Conservation (phyloP, 192 early-diverging fungal genomes). For the Geranomyces michiganensis region DNA sequence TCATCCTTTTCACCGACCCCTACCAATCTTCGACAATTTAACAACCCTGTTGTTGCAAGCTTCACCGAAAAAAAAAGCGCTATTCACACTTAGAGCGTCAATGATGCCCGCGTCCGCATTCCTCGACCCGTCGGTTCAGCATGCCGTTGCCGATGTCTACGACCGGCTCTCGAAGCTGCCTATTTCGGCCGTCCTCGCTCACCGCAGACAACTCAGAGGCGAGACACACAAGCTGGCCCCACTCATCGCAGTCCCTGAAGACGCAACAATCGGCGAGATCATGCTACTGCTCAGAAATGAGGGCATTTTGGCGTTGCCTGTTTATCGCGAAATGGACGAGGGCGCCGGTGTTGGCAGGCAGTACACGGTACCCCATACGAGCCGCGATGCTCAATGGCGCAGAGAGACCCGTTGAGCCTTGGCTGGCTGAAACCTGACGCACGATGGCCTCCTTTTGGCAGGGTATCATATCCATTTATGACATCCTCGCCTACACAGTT, state of each 20-base stretch:
- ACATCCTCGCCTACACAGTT: slow-evolving; percentile 51
- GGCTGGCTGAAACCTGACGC: neutral
- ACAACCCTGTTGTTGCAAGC: too few species aligned
- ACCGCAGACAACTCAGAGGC: slow-evolving; percentile 23
- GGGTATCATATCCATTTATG: slow-evolving; percentile 57
- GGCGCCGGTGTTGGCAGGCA: slow-evolving; percentile 6
- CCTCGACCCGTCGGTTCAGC: neutral
- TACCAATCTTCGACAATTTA: too few species aligned
- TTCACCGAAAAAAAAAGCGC: too few species aligned
- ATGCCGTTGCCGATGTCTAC: slow-evolving; percentile 23
- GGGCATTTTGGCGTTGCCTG: slow-evolving; percentile 48
- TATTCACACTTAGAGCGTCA: too few species aligned
- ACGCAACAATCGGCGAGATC: slow-evolving; percentile 38
- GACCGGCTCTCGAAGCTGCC: slow-evolving; percentile 26
- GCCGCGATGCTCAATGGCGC: neutral
- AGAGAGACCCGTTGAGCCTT: slow-evolving; percentile 10
- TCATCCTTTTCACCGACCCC: too few species aligned
- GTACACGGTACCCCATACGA: slow-evolving; percentile 24
- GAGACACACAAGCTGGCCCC: neutral
- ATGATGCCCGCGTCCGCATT: neutral
- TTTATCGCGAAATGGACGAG: slow-evolving; percentile 23
- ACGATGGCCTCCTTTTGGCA: neutral
- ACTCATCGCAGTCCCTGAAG: slow-evolving; percentile 41
- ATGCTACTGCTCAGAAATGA: slow-evolving; percentile 38
- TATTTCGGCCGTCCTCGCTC: slow-evolving; percentile 35